Evolutionary conservation across 2,329 filamentous ascomycete genomes (phyloP), one percentile per base, ranked within the genome.

Genomic region (Cercospora berteroae): DNA sequence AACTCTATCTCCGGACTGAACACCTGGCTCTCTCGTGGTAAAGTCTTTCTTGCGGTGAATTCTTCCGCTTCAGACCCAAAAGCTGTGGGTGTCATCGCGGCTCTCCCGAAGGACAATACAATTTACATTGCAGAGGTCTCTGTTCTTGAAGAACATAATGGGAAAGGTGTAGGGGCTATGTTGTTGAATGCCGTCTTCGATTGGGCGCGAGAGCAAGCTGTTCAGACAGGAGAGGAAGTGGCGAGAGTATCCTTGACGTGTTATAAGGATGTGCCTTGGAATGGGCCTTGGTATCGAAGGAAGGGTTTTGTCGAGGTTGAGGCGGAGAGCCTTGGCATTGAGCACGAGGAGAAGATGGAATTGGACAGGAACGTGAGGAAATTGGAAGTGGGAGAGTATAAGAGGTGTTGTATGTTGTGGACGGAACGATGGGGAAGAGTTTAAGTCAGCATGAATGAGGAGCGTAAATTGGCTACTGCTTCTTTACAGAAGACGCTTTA

Each of bases 181-280:
- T 44, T 71, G 16, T 31, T 71, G 29, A 59, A 67, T 4, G 63
- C 52, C 9, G 55, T 68, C 25, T 61, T 67, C 44, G 67, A 66
- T 2, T 67, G 65, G 63, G 67, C 65, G 7, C 61, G 69, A 7
- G 50, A 66, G 18, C 33, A 27, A 33, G 48, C 58, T 18, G 39
- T 57, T 27, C 27, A 59, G 5, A 48, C 13, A 18, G 60, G 48
- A 13, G 20, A 50, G 9, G 25, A 50, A n/a, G 67, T n/a, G 16
- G 16, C 63, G 12, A 60, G 56, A 50, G 65, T 67, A 2, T 64
- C 62, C 16, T 59, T 69, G 39, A 69, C 63, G 12, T 67, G 67
- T n/a, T 69, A 71, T 57, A 42, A 59, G 12, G 65, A 71, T 29
- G 67, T 71, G 13, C 65, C 67, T 10, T 71, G 69, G 67, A 71